Evolutionary conservation across 305 asterid genomes (phyloP).

Genomic region (Fraxinus paxiana): DNA sequence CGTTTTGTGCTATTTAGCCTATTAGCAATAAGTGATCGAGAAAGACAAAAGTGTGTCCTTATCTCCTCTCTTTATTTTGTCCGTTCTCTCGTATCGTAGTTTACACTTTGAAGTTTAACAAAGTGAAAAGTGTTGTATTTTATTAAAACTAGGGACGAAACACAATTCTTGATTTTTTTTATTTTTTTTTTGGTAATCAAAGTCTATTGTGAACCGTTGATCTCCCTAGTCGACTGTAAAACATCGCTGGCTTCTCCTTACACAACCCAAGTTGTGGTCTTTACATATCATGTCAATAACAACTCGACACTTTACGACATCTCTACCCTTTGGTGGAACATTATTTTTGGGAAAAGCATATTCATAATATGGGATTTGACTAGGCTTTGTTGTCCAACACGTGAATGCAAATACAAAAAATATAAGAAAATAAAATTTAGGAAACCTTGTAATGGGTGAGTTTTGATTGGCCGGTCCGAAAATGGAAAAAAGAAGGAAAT

Average conservation of each 20-base stretch:
- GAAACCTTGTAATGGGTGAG: neutral
- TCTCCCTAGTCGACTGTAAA: neutral
- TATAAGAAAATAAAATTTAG: neutral
- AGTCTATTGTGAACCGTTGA: neutral
- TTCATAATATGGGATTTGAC: neutral
- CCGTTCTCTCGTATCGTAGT: neutral
- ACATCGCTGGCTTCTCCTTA: neutral
- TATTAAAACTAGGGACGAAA: neutral
- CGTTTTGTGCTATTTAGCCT: too few species aligned
- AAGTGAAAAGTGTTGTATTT: neutral
- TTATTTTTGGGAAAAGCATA: neutral
- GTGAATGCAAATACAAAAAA: neutral
- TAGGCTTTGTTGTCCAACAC: neutral
- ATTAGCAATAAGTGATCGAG: neutral
- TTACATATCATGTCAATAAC: neutral
- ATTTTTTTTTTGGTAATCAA: neutral
- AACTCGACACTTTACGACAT: neutral
- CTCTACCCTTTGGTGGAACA: neutral
- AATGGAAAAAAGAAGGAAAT: neutral
- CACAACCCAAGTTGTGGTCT: neutral
- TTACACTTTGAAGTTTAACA: neutral
- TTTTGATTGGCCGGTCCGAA: slow-evolving; percentile 4
- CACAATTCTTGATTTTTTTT: neutral
- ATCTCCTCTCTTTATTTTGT: neutral
- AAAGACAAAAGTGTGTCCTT: neutral